Evolutionary conservation across 179 eudicot species (phyloP).

Genomic region (Silene coronaria): DNA sequence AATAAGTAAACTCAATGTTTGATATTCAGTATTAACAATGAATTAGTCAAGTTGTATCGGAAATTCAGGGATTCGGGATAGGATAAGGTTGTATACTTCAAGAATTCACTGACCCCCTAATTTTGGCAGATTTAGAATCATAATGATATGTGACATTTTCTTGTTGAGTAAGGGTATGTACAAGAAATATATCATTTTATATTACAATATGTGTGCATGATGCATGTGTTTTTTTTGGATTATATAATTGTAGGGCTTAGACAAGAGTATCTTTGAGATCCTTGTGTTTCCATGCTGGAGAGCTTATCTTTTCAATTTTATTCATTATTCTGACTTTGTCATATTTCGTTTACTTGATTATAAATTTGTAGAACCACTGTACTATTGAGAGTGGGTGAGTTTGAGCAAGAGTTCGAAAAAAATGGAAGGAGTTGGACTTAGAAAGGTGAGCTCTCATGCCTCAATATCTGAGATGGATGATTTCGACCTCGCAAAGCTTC

Average conservation of each 20-base stretch:
- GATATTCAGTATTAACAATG: neutral
- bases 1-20: neutral
- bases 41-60: neutral
- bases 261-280: conserved; percentile 24
- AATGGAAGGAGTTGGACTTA: conserved; percentile 65
- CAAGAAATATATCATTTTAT: neutral
- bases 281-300: conserved; percentile 21
- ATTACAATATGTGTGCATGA: neutral
- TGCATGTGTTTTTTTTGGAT: conserved; percentile 28
- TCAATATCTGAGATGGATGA: conserved; percentile 88
- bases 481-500: conserved; percentile 71
- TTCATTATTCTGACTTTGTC: neutral
- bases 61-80: too few species aligned
- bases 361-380: conserved; percentile 16
- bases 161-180: neutral
- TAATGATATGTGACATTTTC: neutral
- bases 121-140: neutral
- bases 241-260: conserved; percentile 1
- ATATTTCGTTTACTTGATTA: conserved; percentile 4
- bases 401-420: conserved; percentile 17
- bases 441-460: conserved; percentile 76
- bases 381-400: conserved; percentile 16
- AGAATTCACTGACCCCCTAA: neutral
- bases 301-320: conserved; percentile 13
- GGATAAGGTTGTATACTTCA: conserved; percentile 17